phyloP scores from a whole-genome alignment of 2,329 filamentous ascomycete species.

The Nigrospora sphaerica region DNA sequence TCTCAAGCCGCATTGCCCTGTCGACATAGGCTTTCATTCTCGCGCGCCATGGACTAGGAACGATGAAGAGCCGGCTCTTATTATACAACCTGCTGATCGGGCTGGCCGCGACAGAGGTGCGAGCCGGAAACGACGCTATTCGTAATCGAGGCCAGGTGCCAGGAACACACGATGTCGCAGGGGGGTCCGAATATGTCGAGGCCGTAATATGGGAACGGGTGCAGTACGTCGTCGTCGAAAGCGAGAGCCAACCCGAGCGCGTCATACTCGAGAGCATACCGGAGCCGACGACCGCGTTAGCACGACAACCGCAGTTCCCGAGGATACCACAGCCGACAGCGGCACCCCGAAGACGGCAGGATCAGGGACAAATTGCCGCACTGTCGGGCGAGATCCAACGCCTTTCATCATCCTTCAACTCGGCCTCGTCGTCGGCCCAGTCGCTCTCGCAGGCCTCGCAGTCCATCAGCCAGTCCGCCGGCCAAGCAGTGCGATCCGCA shows the following conservation, averaged over 20 bases:
- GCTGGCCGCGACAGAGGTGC: slow-evolving; percentile 19
- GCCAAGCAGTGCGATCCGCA: slow-evolving; percentile 18
- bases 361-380: slow-evolving; percentile 19
- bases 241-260: slow-evolving; percentile 4
- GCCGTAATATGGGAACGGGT: slow-evolving; percentile 10
- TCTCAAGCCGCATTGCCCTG: no score
- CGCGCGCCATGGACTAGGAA: slow-evolving; percentile 19
- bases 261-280: slow-evolving; percentile 10
- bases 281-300: slow-evolving; percentile 6
- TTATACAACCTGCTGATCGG: slow-evolving; percentile 18
- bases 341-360: slow-evolving; percentile 16
- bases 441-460: slow-evolving; percentile 21
- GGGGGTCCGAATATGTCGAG: slow-evolving; percentile 2
- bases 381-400: slow-evolving; percentile 20
- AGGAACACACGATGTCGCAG: neutral
- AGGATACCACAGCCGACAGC: slow-evolving; percentile 16
- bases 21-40: neutral
- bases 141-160: slow-evolving; percentile 2
- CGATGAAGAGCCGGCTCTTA: slow-evolving; percentile 23
- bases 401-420: slow-evolving; percentile 20
- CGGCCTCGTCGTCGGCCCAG: slow-evolving; percentile 20
- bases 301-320: slow-evolving; percentile 12
- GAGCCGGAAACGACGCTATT: slow-evolving; percentile 9
- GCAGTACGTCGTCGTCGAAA: slow-evolving; percentile 8
- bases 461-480: slow-evolving; percentile 19